These are phyloP conservation scores for Colletotrichum abscissum DNA, from an alignment of 2,329 filamentous ascomycete species.

Conservation along the genomic window DNA sequence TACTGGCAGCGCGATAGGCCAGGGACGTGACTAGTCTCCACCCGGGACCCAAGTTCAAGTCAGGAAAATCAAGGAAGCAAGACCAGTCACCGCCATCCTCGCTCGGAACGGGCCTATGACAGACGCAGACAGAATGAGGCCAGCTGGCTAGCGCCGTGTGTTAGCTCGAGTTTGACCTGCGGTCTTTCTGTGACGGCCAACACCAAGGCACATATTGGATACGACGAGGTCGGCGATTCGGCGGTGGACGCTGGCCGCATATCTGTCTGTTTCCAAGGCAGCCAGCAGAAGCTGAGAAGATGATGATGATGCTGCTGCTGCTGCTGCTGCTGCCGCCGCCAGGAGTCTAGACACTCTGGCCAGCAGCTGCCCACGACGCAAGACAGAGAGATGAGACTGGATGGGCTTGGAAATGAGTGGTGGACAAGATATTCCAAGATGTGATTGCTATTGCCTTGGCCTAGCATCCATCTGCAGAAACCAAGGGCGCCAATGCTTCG, in stretches of 20 bases:
- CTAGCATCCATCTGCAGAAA: slow-evolving; percentile 22
- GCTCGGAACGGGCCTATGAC: slow-evolving; percentile 51
- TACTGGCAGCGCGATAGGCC: slow-evolving; percentile 56
- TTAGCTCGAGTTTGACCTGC: slow-evolving; percentile 47
- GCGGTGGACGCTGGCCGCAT: not conserved
- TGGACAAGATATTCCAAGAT: slow-evolving; percentile 11
- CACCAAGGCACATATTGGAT: slow-evolving; percentile 5
- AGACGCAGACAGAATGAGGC: slow-evolving; percentile 50
- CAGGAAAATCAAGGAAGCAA: slow-evolving; percentile 55
- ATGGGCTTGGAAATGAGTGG: slow-evolving; percentile 16
- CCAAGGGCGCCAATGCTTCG: slow-evolving; percentile 26
- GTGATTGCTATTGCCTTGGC: slow-evolving; percentile 20
- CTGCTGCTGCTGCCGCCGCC: not conserved
- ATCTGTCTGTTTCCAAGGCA: slow-evolving; percentile 8
- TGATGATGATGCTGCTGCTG: not conserved
- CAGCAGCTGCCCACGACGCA: slow-evolving; percentile 11
- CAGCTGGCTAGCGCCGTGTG: slow-evolving; percentile 47
- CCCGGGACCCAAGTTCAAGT: slow-evolving; percentile 47
- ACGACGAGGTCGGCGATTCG: not conserved
- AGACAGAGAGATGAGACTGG: slow-evolving; percentile 26
- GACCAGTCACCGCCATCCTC: slow-evolving; percentile 48
- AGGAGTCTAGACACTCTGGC: slow-evolving; percentile 19
- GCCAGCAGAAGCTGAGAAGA: not conserved
- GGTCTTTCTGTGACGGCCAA: slow-evolving; percentile 38
- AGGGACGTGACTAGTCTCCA: slow-evolving; percentile 48